Base-by-base conservation (phyloP, 352 stramenopile species). In the Achlya hypogyna region DNA sequence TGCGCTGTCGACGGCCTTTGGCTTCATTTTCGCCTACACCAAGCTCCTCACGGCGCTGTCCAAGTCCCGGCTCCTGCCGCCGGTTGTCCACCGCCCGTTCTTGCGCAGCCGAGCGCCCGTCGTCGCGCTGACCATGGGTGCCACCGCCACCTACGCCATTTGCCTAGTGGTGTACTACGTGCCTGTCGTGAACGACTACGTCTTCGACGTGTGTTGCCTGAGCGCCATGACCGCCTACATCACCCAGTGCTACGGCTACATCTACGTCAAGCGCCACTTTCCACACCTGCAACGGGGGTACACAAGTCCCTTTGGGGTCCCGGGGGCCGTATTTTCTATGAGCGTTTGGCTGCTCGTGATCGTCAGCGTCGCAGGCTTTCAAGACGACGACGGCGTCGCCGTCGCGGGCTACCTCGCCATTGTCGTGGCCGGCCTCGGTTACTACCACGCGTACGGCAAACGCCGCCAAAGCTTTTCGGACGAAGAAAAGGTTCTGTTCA, bases 21-120 rank as follows among this genome's bases (percentile, higher is more conserved):
- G 74, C 0, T 83, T 83, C 43, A 82, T 84, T 66, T 82, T 74
- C 70, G 78, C 73, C 45, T 84, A 81, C 58, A 72, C 73, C 1
- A 81, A 84, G 53, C 66, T 84, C 6, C 78, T 84, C 18, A 51
- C 70, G 4, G 70, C 74, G 14, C 79, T 84, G 74, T 75, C 75
- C 0, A 72, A 60, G 20, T 84, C 75, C 2, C 66, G 64, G 14
- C 45, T 84, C 12, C 28, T 84, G 4, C 74, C 77, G 6, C 27
- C 62, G 2, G 14, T 64, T 6, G 49, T 74, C 20, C 14, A 31
- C 22, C 12, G 20, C 14, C 51, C 9, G 35, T 38, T 22, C 51
- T 35, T 58, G 31, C 0, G 5, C 34, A 16, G 14, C 34, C 6
- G 35, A 58, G 35, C 51, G 6, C 51, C 51, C 23, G 29, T 20